These are phyloP conservation scores for Zygosaccharomyces rouxii DNA, from an alignment of 805 yeast genomes.

Conservation along the genomic window DNA sequence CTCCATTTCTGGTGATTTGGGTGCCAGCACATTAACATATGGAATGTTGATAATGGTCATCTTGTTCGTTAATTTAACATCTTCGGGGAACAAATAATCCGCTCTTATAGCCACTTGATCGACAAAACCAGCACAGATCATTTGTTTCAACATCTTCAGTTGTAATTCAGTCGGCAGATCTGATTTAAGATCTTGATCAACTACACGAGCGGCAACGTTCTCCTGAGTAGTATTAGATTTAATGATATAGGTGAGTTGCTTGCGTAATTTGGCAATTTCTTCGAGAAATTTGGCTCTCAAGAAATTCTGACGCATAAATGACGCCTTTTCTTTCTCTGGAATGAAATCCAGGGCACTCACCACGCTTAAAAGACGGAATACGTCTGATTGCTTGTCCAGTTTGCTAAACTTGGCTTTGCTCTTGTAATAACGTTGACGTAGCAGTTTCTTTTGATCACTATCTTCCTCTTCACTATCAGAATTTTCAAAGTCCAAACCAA, in stretches of 20 bases:
- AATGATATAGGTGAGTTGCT: slow-evolving; percentile 74
- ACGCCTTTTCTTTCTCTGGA: slow-evolving; percentile 41
- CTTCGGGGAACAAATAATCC: slow-evolving; percentile 60
- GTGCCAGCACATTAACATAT: slow-evolving; percentile 50
- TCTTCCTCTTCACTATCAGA: slow-evolving; percentile 22
- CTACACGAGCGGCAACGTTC: slow-evolving; percentile 47
- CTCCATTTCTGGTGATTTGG: slow-evolving; percentile 39
- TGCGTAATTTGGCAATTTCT: slow-evolving; percentile 76
- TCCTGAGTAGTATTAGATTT: slow-evolving; percentile 59
- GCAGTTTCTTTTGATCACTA: slow-evolving; percentile 38
- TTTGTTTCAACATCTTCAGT: slow-evolving; percentile 77
- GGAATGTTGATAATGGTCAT: slow-evolving; percentile 58
- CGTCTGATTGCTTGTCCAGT: slow-evolving; percentile 73
- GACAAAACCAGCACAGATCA: slow-evolving; percentile 86
- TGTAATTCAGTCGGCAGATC: slow-evolving; percentile 67
- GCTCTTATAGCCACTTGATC: slow-evolving; percentile 88
- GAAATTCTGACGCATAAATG: slow-evolving; percentile 58
- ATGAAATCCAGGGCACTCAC: slow-evolving; percentile 85
- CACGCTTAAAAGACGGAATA: slow-evolving; percentile 67
- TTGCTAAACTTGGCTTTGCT: slow-evolving; percentile 58
- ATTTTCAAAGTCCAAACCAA: slow-evolving; percentile 46
- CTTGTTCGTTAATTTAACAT: slow-evolving; percentile 54
- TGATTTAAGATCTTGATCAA: slow-evolving; percentile 46
- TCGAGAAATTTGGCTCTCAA: slow-evolving; percentile 77
- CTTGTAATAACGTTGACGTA: slow-evolving; percentile 51